phyloP scores from a whole-genome alignment of 2,329 filamentous ascomycete species.

The Nectriaceae sp. region DNA sequence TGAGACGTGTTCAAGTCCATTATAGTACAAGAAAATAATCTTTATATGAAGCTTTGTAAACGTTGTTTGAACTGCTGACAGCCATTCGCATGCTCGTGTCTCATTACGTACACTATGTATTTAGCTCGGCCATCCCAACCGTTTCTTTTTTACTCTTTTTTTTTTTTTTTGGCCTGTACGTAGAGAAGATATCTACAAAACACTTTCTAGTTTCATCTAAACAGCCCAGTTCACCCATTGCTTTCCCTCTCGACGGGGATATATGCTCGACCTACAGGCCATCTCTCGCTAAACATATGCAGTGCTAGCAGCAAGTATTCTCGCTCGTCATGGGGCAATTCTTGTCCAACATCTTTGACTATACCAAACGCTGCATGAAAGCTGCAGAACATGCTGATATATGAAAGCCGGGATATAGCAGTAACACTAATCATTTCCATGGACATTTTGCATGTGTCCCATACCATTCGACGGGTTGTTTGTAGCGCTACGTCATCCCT shows the following conservation, averaged over 20 bases:
- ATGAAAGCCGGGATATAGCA: background rate
- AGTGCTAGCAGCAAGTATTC: background rate
- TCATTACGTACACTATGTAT: no score
- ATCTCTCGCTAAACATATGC: background rate
- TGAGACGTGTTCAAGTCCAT: no score
- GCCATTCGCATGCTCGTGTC: no score
- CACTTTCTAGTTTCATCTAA: background rate
- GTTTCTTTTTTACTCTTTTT: no score
- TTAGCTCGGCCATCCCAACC: no score
- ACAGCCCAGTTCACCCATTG: no score
- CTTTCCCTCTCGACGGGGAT: background rate
- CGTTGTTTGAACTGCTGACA: no score
- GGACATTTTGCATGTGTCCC: background rate
- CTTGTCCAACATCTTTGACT: background rate
- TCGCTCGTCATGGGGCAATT: background rate
- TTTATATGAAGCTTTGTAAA: no score
- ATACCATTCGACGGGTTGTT: background rate
- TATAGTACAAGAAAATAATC: no score
- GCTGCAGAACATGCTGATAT: background rate
- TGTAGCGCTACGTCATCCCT: background rate
- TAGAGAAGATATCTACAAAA: no score
- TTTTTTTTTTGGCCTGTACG: no score
- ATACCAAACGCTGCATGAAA: background rate
- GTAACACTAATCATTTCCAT: background rate
- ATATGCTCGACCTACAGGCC: background rate